Conservation (phyloP, 441 rosid genomes). For the Theobroma grandiflorum region DNA sequence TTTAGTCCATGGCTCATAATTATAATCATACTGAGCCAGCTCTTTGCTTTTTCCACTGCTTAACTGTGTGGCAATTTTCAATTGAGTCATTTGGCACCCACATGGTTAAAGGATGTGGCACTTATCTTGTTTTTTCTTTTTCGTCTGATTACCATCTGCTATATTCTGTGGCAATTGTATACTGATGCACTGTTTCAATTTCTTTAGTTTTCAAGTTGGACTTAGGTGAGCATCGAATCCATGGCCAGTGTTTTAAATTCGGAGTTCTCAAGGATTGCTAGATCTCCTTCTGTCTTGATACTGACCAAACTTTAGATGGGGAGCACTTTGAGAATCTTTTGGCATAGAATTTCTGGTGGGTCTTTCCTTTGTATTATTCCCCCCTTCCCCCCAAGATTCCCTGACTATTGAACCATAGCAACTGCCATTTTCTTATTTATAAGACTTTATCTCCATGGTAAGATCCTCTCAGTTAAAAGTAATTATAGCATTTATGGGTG, state of each 20-base stretch:
- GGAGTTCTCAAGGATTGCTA: constrained; percentile 10
- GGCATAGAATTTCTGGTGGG: constrained; percentile 13
- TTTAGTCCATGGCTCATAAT: constrained; percentile 14
- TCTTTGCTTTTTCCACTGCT: constrained; percentile 6
- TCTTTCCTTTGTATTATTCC: not conserved
- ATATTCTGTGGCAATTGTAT: not conserved
- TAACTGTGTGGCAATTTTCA: constrained; percentile 12
- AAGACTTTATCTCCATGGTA: not conserved
- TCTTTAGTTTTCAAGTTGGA: not conserved
- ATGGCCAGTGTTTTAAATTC: not conserved
- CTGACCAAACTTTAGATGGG: constrained; percentile 19
- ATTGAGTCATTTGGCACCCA: not conserved
- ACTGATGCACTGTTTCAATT: not conserved
- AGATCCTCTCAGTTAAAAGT: constrained; percentile 8
- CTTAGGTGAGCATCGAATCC: not conserved
- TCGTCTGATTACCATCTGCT: not conserved
- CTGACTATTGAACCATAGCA: not conserved
- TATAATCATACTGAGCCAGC: not conserved
- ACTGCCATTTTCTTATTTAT: not conserved
- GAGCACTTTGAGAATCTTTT: not conserved
- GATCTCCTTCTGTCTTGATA: constrained; percentile 8
- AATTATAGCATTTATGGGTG: not conserved
- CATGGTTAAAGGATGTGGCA: constrained; percentile 19
- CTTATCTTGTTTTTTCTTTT: not conserved
- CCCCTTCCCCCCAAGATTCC: not conserved